phyloP scores from a whole-genome alignment of 2,329 filamentous ascomycete genomes.

The Aspergillus versicolor region DNA sequence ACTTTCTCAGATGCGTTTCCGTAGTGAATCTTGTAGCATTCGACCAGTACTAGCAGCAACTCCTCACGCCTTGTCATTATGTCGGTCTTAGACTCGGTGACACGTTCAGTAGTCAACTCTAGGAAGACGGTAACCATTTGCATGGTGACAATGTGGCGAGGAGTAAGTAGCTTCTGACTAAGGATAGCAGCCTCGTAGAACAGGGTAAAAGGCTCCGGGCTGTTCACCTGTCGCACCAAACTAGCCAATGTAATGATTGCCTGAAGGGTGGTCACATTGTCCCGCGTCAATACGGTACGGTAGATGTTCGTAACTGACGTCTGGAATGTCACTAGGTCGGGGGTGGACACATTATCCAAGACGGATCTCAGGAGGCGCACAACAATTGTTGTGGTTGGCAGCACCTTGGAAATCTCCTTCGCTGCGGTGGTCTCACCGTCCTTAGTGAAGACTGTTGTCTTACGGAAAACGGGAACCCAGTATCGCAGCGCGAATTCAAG shows the following conservation, averaged over 20 bases:
- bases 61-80: constrained; percentile 44
- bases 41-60: constrained; percentile 49
- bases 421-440: constrained; percentile 39
- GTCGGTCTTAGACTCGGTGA: constrained; percentile 30
- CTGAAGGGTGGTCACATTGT: constrained; percentile 50
- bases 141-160: constrained; percentile 47
- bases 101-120: constrained; percentile 40
- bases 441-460: constrained; percentile 26
- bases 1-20: constrained; percentile 48
- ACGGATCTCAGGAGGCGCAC: constrained; percentile 49
- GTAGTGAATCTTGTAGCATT: constrained; percentile 50
- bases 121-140: constrained; percentile 49
- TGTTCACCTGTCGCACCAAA: constrained; percentile 38
- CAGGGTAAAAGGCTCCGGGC: constrained; percentile 34
- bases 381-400: constrained; percentile 47
- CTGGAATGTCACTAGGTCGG: constrained; percentile 29
- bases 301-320: constrained; percentile 31
- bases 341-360: constrained; percentile 43
- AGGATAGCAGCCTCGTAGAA: constrained; percentile 48
- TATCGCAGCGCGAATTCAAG: constrained; percentile 50
- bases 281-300: constrained; percentile 30
- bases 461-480: constrained; percentile 35
- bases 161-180: constrained; percentile 39
- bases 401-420: constrained; percentile 47
- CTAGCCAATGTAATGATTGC: constrained; percentile 37